phyloP scores from a whole-genome alignment of 129 eudicot genomes.

The Saposhnikovia divaricata region DNA sequence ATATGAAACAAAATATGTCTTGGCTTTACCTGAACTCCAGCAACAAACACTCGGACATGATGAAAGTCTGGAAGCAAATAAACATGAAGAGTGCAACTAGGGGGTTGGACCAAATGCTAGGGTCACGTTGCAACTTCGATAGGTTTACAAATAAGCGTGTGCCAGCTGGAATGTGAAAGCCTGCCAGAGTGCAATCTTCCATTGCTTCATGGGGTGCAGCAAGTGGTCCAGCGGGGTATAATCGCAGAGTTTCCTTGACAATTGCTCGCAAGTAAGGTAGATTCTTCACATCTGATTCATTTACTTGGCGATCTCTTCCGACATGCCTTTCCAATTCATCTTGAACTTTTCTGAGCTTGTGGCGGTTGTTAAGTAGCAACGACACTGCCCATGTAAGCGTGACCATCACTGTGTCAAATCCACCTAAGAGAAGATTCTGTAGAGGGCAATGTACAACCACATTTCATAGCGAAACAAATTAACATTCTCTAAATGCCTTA shows the following conservation, averaged over 20 bases:
- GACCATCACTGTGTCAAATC: background rate
- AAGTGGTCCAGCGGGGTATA: background rate
- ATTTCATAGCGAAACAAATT: background rate
- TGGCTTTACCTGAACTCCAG: too few species aligned
- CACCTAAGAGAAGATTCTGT: background rate
- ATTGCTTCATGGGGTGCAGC: background rate
- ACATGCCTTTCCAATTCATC: background rate
- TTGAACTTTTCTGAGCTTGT: background rate
- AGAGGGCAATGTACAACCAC: background rate
- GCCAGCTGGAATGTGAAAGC: background rate
- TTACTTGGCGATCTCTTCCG: background rate
- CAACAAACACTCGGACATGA: too few species aligned
- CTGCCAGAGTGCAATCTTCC: background rate
- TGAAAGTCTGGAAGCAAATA: too few species aligned
- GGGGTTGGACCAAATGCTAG: background rate
- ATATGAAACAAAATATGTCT: too few species aligned
- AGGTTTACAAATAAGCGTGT: background rate
- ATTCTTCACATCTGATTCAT: background rate
- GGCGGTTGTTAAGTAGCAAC: slow-evolving; percentile 1
- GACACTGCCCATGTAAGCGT: background rate
- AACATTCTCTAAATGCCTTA: background rate
- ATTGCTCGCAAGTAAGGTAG: background rate
- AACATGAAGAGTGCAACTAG: too few species aligned
- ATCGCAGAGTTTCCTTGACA: background rate
- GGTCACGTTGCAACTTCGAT: background rate